Conservation (phyloP, 768 basidiomycete species). For the Rhodotorula paludigena region DNA sequence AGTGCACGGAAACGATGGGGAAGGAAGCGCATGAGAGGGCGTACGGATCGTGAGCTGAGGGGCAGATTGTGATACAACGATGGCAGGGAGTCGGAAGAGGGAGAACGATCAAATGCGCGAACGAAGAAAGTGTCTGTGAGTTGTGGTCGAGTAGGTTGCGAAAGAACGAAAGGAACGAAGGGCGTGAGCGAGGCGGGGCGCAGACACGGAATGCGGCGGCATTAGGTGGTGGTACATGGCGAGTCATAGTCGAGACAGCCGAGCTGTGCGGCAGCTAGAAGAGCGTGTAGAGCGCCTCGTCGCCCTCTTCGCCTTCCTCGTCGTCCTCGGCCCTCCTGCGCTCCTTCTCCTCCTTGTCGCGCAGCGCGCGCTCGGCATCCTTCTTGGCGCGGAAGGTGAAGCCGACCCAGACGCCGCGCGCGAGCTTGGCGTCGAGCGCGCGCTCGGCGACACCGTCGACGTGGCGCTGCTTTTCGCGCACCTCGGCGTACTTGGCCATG, state of each 20-base stretch:
- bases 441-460: conserved; percentile 59
- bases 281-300: conserved; percentile 8
- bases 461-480: conserved; percentile 91
- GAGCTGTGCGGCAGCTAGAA: background rate
- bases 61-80: too few species aligned
- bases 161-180: background rate
- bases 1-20: too few species aligned
- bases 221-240: background rate
- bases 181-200: too few species aligned
- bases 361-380: conserved; percentile 17
- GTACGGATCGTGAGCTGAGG: background rate
- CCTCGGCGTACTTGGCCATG: conserved; percentile 98
- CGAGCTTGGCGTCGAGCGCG: conserved; percentile 66
- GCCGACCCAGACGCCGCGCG: conserved; percentile 44
- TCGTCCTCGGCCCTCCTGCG: background rate
- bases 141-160: too few species aligned
- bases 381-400: conserved; percentile 44
- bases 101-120: background rate
- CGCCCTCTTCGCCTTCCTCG: background rate
- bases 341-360: conserved; percentile 8
- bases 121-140: too few species aligned
- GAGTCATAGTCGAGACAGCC: background rate
- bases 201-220: too few species aligned
- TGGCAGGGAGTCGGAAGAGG: background rate
- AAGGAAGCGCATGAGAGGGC: background rate